A percentile compares a stretch with the other conserved stretches of the same genome.
Conservation (phyloP, 495 filamentous ascomycete genomes). For the Staphylotrichum tortipilum region DNA sequence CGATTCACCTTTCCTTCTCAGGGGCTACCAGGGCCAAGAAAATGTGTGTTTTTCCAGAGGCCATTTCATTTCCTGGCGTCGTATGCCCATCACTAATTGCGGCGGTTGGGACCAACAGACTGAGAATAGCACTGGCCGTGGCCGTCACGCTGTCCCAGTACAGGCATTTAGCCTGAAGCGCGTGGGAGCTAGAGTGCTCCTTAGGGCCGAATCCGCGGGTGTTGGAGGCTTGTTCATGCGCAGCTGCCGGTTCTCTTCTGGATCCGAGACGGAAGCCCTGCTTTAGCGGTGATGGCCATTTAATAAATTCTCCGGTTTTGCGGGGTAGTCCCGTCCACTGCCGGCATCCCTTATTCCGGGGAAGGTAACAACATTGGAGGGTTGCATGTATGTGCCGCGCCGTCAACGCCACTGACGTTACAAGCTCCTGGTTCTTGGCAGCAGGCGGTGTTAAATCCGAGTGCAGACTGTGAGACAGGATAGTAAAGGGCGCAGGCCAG, state of each 20-base stretch:
- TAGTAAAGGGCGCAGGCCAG: no score
- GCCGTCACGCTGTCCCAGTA: no score
- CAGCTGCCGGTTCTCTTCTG: neutral
- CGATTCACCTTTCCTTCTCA: neutral
- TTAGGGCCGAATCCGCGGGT: neutral
- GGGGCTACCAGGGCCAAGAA: neutral
- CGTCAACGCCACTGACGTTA: neutral
- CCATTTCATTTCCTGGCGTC: neutral
- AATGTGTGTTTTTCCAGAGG: neutral
- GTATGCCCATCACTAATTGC: neutral
- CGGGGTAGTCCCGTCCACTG: conserved; percentile 1
- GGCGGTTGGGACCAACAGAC: no score
- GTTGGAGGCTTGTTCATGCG: neutral
- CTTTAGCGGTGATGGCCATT: neutral
- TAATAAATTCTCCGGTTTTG: neutral
- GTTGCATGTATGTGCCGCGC: neutral
- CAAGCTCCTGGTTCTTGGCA: neutral
- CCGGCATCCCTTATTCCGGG: neutral
- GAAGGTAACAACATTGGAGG: neutral
- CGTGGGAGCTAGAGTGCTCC: neutral
- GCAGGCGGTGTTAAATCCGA: no score
- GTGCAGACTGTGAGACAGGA: no score
- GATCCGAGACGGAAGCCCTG: neutral
- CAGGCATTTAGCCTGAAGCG: conserved; percentile 1
- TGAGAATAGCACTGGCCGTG: no score